phyloP scores from a whole-genome alignment of 495 filamentous ascomycete genomes.

The Xanthoparmelia taractica region DNA sequence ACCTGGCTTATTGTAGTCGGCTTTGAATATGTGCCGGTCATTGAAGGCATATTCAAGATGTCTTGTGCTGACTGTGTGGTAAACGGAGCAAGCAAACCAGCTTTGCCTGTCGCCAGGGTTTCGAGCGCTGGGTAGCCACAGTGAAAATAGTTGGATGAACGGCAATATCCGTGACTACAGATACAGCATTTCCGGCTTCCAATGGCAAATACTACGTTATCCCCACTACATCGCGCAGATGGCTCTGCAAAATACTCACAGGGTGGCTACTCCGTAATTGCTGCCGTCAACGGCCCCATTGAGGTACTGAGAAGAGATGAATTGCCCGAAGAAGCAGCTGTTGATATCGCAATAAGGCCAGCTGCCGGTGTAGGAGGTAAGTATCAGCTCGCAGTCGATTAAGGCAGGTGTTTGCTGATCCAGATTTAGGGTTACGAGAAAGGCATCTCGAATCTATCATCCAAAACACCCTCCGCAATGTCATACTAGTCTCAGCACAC shows the following conservation, averaged over 20 bases:
- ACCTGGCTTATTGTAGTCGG: conserved; percentile 28
- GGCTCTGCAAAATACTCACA: conserved; percentile 78
- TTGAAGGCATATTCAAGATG: conserved; percentile 15
- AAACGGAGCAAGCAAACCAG: background rate
- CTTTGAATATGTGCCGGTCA: background rate
- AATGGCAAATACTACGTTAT: conserved; percentile 30
- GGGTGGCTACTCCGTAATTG: conserved; percentile 72
- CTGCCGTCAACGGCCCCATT: conserved; percentile 84
- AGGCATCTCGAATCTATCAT: conserved; percentile 66
- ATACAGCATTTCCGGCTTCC: background rate
- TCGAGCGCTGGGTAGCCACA: conserved; percentile 6
- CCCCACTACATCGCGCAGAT: conserved; percentile 64
- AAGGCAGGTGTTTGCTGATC: conserved; percentile 30
- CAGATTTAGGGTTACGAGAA: conserved; percentile 56
- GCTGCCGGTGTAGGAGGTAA: conserved; percentile 75
- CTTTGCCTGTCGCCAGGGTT: background rate
- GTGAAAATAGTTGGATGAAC: background rate
- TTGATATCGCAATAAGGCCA: conserved; percentile 87
- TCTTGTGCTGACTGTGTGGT: background rate
- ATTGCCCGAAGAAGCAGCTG: conserved; percentile 76
- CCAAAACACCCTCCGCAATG: conserved; percentile 55
- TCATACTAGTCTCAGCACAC: conserved; percentile 61
- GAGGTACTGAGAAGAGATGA: conserved; percentile 83
- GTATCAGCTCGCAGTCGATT: conserved; percentile 33
- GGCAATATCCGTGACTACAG: no score